Evolutionary conservation across 441 rosid genomes (phyloP).

Genomic region (Mallotus japonicus): DNA sequence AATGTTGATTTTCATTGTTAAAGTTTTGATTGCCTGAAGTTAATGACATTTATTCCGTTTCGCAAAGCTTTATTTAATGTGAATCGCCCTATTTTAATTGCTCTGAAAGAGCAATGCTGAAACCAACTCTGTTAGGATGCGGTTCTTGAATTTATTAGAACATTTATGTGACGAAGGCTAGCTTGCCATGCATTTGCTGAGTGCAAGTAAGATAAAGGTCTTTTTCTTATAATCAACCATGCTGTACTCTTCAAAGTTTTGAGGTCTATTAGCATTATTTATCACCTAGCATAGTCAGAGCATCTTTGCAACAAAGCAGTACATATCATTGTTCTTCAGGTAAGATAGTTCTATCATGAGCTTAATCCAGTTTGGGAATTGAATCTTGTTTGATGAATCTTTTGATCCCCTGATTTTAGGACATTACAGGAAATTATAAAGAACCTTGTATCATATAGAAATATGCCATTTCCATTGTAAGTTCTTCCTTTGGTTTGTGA

Average conservation of each 20-base stretch:
- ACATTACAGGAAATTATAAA: background rate
- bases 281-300: too few species aligned
- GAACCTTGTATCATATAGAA: background rate
- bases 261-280: too few species aligned
- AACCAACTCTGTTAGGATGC: background rate
- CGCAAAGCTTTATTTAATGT: background rate
- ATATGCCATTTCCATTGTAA: too few species aligned
- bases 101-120: background rate
- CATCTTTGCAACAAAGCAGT: too few species aligned
- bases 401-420: background rate
- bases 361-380: background rate
- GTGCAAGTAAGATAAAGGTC: background rate
- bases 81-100: background rate
- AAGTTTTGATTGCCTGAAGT: background rate
- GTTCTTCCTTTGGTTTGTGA: too few species aligned
- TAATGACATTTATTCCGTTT: background rate
- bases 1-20: background rate
- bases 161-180: background rate
- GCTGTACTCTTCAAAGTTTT: too few species aligned
- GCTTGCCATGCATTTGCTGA: background rate
- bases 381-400: background rate
- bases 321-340: background rate
- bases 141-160: background rate
- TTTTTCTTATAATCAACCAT: background rate
- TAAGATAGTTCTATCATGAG: background rate